phyloP scores from a whole-genome alignment of 148 eudicot species.

The Rhododendron williamsianum region DNA sequence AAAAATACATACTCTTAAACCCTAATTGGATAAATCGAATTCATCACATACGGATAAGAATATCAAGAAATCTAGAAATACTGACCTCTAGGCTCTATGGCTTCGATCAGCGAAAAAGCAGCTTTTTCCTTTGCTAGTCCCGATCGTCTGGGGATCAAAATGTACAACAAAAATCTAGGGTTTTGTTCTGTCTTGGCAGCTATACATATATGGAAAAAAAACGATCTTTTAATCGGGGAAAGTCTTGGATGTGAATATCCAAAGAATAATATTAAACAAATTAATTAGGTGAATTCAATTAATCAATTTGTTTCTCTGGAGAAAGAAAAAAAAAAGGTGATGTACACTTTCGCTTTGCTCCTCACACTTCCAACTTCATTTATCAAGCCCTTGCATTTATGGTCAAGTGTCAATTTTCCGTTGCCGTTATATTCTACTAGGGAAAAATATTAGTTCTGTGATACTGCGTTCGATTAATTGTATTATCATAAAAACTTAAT shows the following conservation, averaged over 20 bases:
- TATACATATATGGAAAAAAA: background rate
- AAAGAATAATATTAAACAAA: background rate
- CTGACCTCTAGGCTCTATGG: conserved; percentile 4
- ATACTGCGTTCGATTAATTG: background rate
- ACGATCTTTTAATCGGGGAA: background rate
- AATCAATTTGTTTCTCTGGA: background rate
- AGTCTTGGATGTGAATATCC: conserved; percentile 15
- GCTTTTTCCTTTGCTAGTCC: background rate
- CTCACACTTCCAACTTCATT: background rate
- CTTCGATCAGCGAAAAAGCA: background rate
- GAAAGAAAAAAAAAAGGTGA: background rate
- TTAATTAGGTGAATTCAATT: conserved; percentile 6
- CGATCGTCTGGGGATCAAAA: conserved; percentile 16
- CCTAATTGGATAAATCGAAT: background rate
- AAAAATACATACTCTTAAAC: background rate
- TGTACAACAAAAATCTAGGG: conserved; percentile 19
- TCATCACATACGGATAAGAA: background rate
- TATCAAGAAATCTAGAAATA: background rate
- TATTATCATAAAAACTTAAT: background rate
- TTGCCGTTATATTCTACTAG: background rate
- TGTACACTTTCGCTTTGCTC: background rate
- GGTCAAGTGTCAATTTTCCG: background rate
- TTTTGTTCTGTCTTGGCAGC: conserved; percentile 9
- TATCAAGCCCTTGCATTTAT: background rate
- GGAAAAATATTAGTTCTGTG: background rate